phyloP scores from a whole-genome alignment of 176 grass and related monocot genomes.

The Areca catechu region DNA sequence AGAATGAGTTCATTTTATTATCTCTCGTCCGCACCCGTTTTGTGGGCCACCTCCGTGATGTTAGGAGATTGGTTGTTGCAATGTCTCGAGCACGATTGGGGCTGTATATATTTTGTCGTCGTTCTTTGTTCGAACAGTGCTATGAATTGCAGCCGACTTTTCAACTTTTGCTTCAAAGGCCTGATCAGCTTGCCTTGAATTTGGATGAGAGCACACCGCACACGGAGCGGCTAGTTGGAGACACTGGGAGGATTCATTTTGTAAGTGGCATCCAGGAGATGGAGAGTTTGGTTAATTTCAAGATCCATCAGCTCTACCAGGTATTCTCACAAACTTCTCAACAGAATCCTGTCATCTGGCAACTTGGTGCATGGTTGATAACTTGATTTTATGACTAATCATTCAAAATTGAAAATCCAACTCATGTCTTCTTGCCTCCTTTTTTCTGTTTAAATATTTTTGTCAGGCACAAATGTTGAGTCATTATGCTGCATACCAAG shows the following conservation, averaged over 20 bases:
- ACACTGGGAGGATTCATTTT: constrained; percentile 49
- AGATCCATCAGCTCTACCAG: constrained; percentile 73
- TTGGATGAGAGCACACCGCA: constrained; percentile 75
- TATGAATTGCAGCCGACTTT: constrained; percentile 97
- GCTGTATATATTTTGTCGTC: constrained; percentile 74
- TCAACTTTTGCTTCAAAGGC: constrained; percentile 65
- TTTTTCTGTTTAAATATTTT: too few relatives aligned
- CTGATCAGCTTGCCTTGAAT: constrained; percentile 70
- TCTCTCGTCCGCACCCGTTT: constrained; percentile 91
- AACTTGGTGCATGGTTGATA: background rate
- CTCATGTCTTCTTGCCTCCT: constrained; percentile 4
- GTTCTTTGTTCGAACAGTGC: constrained; percentile 85
- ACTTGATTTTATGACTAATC: background rate
- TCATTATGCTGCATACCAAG: constrained; percentile 29
- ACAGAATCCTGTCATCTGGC: background rate
- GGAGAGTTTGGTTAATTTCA: constrained; percentile 72
- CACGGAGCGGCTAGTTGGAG: constrained; percentile 59
- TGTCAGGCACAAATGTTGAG: constrained; percentile 71
- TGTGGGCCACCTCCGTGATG: constrained; percentile 94
- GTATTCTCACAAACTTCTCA: constrained; percentile 18
- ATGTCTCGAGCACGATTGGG: constrained; percentile 93
- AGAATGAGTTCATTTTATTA: constrained; percentile 97
- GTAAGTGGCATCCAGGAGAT: constrained; percentile 64
- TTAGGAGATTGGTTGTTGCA: constrained; percentile 86
- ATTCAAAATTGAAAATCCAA: background rate